phyloP scores from a whole-genome alignment of 2,329 filamentous ascomycete genomes.

The Dothideomycetes sp. region DNA sequence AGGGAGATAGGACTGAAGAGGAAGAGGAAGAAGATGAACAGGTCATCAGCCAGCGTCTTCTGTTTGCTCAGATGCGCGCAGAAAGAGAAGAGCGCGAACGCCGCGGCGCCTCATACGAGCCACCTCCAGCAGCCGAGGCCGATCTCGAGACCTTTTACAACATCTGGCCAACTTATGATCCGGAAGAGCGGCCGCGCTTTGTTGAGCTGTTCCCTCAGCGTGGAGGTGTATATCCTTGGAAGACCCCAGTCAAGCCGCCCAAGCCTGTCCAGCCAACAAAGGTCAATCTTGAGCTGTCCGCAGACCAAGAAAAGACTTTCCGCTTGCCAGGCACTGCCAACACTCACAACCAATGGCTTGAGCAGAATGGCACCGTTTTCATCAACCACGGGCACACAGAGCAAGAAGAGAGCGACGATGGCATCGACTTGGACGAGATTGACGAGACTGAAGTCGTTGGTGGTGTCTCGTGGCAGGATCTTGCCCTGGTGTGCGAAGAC shows the following conservation, averaged over 20 bases:
- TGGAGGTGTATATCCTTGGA: slow-evolving; percentile 65
- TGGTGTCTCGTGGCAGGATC: slow-evolving; percentile 66
- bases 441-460: slow-evolving; percentile 56
- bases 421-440: slow-evolving; percentile 39
- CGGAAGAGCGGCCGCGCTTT: slow-evolving; percentile 64
- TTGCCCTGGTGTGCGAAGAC: slow-evolving; percentile 76
- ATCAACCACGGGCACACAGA: slow-evolving; percentile 31
- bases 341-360: slow-evolving; percentile 34
- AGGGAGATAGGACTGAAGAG: slow-evolving; percentile 15
- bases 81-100: slow-evolving; percentile 25
- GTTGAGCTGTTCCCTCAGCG: slow-evolving; percentile 75
- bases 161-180: slow-evolving; percentile 71
- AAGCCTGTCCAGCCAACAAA: slow-evolving; percentile 80
- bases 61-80: slow-evolving; percentile 15
- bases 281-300: slow-evolving; percentile 72
- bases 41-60: slow-evolving; percentile 17
- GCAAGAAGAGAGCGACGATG: slow-evolving; percentile 39
- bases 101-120: slow-evolving; percentile 31
- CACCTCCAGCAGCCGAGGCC: slow-evolving; percentile 61
- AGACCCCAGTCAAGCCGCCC: slow-evolving; percentile 66
- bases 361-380: slow-evolving; percentile 45
- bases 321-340: slow-evolving; percentile 54
- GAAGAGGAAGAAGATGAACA: slow-evolving; percentile 18
- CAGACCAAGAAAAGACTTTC: slow-evolving; percentile 80
- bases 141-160: slow-evolving; percentile 66